Evolutionary conservation across 305 asterid species (phyloP).

Genomic region (Withania somnifera): DNA sequence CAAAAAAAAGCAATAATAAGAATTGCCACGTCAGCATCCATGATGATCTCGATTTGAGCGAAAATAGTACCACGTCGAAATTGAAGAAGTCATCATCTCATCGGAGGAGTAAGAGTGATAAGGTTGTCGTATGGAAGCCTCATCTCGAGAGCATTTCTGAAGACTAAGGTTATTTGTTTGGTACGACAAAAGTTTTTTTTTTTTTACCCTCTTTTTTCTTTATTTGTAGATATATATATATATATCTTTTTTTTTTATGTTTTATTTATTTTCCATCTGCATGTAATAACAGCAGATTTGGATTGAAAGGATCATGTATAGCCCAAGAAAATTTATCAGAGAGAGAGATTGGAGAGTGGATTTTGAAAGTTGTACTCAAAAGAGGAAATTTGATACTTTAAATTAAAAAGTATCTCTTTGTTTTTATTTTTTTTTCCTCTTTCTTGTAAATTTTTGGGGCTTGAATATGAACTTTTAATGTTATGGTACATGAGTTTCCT

Average conservation of each 20-base stretch:
- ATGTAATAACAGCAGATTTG: conserved; percentile 24
- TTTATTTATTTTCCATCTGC: conserved; percentile 19
- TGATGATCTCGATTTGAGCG: neutral
- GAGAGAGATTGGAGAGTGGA: conserved; percentile 6
- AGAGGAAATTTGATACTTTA: neutral
- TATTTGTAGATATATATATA: neutral
- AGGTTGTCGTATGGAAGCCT: conserved; percentile 52
- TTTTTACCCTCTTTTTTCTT: conserved; percentile 21
- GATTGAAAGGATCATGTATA: conserved; percentile 6
- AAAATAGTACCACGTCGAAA: conserved; percentile 8
- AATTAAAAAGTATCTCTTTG: neutral
- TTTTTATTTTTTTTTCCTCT: conserved; percentile 13
- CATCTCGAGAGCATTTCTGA: conserved; percentile 54
- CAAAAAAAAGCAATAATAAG: conserved; percentile 13
- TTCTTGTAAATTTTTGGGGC: conserved; percentile 16
- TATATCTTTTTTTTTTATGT: neutral
- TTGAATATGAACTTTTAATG: neutral
- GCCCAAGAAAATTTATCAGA: conserved; percentile 15
- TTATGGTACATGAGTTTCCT: neutral
- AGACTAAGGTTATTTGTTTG: conserved; percentile 13
- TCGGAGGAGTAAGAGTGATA: conserved; percentile 35
- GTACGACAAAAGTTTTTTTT: neutral
- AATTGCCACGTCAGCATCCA: conserved; percentile 3
- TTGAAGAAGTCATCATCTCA: conserved; percentile 26
- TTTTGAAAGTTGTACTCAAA: neutral